phyloP scores from a whole-genome alignment of 495 filamentous ascomycete species.

The Trichoderma parareesei region DNA sequence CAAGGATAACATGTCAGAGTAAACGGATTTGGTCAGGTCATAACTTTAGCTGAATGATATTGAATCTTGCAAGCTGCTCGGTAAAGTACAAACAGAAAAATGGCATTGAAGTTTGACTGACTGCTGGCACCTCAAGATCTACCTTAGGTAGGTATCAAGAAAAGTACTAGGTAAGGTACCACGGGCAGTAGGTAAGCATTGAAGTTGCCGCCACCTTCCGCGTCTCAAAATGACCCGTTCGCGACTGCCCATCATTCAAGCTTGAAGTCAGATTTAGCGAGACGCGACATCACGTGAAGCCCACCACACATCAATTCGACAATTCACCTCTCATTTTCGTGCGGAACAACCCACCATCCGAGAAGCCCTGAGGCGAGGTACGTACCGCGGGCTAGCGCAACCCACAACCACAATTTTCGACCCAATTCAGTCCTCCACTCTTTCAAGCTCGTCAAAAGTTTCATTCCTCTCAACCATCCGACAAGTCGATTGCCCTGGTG shows the following conservation, averaged over 20 bases:
- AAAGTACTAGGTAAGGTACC: too few relatives aligned
- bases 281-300: not conserved
- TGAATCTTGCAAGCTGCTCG: not conserved
- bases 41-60: not conserved
- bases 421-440: slow-evolving; percentile 9
- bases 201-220: too few relatives aligned
- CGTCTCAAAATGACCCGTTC: not conserved
- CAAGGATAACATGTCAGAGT: not conserved
- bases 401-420: slow-evolving; percentile 15
- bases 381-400: slow-evolving; percentile 14
- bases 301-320: not conserved
- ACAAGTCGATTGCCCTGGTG: slow-evolving; percentile 17
- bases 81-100: too few relatives aligned
- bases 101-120: too few relatives aligned
- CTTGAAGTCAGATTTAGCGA: not conserved
- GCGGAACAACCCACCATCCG: not conserved
- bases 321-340: not conserved
- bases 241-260: not conserved
- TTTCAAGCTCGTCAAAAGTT: slow-evolving; percentile 11
- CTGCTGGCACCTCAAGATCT: too few relatives aligned
- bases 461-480: slow-evolving; percentile 11
- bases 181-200: too few relatives aligned
- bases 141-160: too few relatives aligned
- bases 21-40: not conserved
- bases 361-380: slow-evolving; percentile 12